Base-by-base conservation (phyloP, 768 basidiomycete genomes). In the Lactarius sp. region DNA sequence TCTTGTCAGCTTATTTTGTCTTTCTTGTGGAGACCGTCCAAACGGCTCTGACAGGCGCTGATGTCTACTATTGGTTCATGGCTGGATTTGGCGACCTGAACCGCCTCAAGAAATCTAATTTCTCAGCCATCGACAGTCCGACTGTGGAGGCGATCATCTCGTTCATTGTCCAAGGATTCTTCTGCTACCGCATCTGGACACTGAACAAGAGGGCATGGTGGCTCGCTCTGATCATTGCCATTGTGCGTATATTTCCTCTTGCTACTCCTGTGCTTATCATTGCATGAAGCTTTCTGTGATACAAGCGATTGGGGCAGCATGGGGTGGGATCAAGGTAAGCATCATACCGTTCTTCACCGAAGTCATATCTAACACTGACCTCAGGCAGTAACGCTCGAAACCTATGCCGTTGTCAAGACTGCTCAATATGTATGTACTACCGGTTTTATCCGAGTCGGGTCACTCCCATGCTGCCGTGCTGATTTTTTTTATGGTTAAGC, bases 291-390 rank as follows among this genome's bases (percentile, higher is more conserved):
- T 60, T 20, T 13, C 53, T n/a, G 33, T 56, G 14, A 9, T 27
- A 27, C 33, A 50, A 39, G 33, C 59, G 4, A 39, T 37, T 12
- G 64, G 59, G 10, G 22, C 64, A 20, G 22, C 22, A 22, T 65
- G 64, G 64, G 64, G 64, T 4, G 64, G 64, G 7, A 16, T 60
- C 49, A 36, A 36, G 49, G 64, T n/a, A 18, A 54, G 16, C 10
- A 18, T 33, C 3, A 20, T 37, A n/a, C 50, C 27, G 12, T 10
- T 14, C 12, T 16, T 22, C 52, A 42, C 13, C 13, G 1, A 9
- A 27, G 9, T 7, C 18, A n/a, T 39, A 14, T 20, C 44, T 53
- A n/a, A 59, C 44, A 20, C 27, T 1, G 22, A 8, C 6, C 47
- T 18, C 10, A 63, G 62, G 52, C 62, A 39, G 3, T 31, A 27